Evolutionary conservation across 305 asterid species (phyloP), one percentile per base, ranked within the genome.

Genomic region (Fraxinus ornus): DNA sequence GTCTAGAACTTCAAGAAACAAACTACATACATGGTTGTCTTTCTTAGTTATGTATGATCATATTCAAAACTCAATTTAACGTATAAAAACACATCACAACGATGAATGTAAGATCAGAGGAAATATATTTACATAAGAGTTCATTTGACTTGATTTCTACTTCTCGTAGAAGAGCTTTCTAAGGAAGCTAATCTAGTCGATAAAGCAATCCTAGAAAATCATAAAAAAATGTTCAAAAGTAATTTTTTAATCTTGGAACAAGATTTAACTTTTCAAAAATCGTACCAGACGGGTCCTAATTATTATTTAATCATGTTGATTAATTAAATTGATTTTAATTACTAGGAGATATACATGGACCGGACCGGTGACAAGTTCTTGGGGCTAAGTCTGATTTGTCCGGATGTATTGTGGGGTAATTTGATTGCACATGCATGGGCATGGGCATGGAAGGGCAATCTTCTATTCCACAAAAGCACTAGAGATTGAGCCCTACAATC

Each of bases 401-500:
- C 72, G 78, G 13, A 13, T 77, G 49, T 68, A 28, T 55, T 57
- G 78, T 47, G 57, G 73, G 77, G 36, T 24, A 76, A 24, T 55
- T 78, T 55, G 79, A 70, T 8, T 68, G 68, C 75, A 85, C 72
- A 85, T 84, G 84, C 86, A 87, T 85, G 89, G 83, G 68, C 75
- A 85, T 68, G 84, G 82, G 84, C 86, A 87, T 85, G 89, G 83
- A 77, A 80, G 81, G 86, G 89, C 97, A 93, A 91, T 87, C 98
- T 93, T 94, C 82, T 86, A 88, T 89, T 85, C 97, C 93, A 94
- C 98, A 93, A 94, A 94, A 93, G 98, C 88, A 66, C 89, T 28
- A 85, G 86, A 86, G 83, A 76, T 80, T 84, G 71, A 81, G 81
- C 62, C 83, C 81, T 72, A 74, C 66, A 79, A 75, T 24, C 91